phyloP scores from a whole-genome alignment of 257 asterid genomes.

The Nicotiana tomentosiformis region DNA sequence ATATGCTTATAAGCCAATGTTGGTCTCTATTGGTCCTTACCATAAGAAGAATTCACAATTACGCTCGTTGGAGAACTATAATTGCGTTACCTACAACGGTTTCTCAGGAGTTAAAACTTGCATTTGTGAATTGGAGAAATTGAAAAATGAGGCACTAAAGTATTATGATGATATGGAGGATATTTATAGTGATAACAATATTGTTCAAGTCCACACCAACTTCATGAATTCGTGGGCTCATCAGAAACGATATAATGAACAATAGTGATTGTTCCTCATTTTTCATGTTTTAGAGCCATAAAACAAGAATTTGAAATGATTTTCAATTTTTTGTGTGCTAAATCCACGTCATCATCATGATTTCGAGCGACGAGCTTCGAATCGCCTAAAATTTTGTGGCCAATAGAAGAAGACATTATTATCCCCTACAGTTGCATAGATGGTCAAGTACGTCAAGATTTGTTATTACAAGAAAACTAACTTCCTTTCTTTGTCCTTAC shows the following conservation, averaged over 20 bases:
- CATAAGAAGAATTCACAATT: neutral
- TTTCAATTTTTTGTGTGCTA: no score
- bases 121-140: neutral
- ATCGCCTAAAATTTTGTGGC: no score
- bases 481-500: conserved; percentile 1
- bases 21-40: conserved; percentile 19
- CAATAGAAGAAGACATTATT: neutral
- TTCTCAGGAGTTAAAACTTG: neutral
- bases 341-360: no score
- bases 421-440: neutral
- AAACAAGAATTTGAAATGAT: no score
- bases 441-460: neutral
- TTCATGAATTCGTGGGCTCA: no score
- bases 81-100: neutral
- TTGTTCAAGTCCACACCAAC: no score
- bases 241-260: no score
- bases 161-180: neutral
- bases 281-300: no score
- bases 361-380: no score
- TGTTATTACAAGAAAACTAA: conserved; percentile 11
- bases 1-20: conserved; percentile 8
- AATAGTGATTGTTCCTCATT: no score
- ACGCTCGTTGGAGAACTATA: neutral
- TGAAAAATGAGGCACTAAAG: neutral
- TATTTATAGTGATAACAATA: neutral